Evolutionary conservation across 208 protist species (phyloP), one percentile per base, ranked within the genome.

Genomic region (Crithidia expoeki): DNA sequence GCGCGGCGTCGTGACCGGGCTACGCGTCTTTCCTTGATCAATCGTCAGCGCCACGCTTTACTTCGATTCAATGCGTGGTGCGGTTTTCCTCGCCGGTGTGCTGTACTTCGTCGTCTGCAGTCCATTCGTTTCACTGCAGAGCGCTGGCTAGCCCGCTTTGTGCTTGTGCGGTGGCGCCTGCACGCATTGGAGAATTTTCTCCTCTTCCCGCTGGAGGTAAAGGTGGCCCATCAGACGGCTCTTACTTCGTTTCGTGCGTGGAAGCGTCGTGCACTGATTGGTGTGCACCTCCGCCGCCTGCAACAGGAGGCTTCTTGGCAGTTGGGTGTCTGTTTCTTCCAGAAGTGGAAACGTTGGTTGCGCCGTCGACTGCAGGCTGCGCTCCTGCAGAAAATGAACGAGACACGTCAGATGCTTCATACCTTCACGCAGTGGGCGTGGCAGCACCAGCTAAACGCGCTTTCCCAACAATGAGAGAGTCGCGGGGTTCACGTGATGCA

Each of bases 311-410:
- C 65, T 0, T 32, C 74, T 25, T 58, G 64, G 27, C 33, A 17
- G 10, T 21, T 86, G 28, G 62, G 60, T 21, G 32, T 44, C 17
- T 10, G 52, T 7, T 34, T 9, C 16, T 61, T 89, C 27, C 56
- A 36, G n/a, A 51, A 33, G 50, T 86, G 80, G 80, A 69, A 72
- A 42, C 62, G 60, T 21, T 80, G 76, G 73, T 56, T 70, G 42
- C 71, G 63, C 12, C 62, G 71, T 10, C 55, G 63, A 16, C 27
- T 76, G 27, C 63, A 76, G 47, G 56, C 71, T 0, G 61, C 49
- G 11, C 49, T 76, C 25, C 28, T 76, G 23, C 56, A 30, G 34
- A 40, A 46, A 21, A 23, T 36, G 21, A 76, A 69, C 49, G 71
- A 69, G 46, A 44, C 46, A 11, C 64, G 62, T 23, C 46, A 50